Percentiles rank a stretch among this genome's conserved stretches.
Conservation (phyloP, 1,284 basidiomycete genomes). For the Crucibulum cyathiforme region DNA sequence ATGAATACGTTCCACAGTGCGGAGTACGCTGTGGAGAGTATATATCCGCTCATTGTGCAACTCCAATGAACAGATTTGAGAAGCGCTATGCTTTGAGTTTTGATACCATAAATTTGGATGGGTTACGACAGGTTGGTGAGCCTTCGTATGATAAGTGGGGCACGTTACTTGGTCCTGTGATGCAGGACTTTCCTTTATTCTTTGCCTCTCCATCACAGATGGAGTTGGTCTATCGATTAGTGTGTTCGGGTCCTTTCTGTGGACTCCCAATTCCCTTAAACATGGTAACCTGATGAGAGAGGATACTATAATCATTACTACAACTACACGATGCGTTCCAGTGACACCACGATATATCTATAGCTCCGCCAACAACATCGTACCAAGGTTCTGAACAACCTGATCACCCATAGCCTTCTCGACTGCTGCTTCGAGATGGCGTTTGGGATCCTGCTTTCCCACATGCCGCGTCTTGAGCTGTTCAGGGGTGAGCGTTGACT, state of each 20-base stretch:
- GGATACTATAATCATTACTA: neutral
- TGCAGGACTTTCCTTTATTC: constrained; percentile 1
- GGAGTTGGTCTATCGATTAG: constrained; percentile 2
- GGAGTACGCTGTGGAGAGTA: no score
- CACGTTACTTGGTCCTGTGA: constrained; percentile 34
- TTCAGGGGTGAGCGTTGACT: constrained; percentile 87
- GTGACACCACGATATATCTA: constrained; percentile 32
- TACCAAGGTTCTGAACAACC: constrained; percentile 92
- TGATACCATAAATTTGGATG: no score
- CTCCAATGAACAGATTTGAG: no score
- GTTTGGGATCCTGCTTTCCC: constrained; percentile 97
- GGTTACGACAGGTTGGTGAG: no score
- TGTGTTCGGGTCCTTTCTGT: neutral
- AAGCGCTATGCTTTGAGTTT: no score
- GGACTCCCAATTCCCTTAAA: neutral
- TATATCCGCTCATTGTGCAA: no score
- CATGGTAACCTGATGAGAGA: neutral
- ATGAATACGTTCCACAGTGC: no score
- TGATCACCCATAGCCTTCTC: constrained; percentile 96
- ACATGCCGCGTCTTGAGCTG: constrained; percentile 96
- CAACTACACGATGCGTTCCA: constrained; percentile 3
- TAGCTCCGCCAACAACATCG: constrained; percentile 90
- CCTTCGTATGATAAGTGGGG: neutral
- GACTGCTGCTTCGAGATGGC: constrained; percentile 96
- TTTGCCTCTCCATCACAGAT: constrained; percentile 1